Evolutionary conservation across 2,329 filamentous ascomycete genomes (phyloP).

Genomic region (Fusarium nygamai): DNA sequence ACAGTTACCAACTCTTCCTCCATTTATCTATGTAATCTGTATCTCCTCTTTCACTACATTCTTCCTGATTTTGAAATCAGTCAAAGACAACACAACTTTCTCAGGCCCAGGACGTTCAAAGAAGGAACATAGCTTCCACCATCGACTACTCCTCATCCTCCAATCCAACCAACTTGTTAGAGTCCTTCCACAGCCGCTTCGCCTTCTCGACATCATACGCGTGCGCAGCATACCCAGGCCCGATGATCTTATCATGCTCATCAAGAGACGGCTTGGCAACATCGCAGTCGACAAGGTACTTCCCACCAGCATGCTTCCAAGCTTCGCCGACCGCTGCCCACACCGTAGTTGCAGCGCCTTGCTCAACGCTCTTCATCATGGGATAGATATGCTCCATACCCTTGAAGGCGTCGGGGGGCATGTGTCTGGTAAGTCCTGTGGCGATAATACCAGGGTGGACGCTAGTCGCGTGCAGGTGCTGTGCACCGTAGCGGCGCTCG

Average conservation of each 20-base stretch:
- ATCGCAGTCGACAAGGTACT: neutral
- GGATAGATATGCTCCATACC: neutral
- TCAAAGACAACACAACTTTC: neutral
- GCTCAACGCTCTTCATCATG: neutral
- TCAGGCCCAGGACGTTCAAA: fast-evolving
- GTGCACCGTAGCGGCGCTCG: constrained; percentile 22
- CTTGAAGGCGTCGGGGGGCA: neutral
- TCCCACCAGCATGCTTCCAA: neutral
- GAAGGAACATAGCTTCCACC: fast-evolving
- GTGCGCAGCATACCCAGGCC: neutral
- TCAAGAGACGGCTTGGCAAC: neutral
- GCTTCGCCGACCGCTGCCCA: neutral
- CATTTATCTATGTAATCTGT: neutral
- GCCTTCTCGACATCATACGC: neutral
- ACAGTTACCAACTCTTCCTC: too few relatives aligned
- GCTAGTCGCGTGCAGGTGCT: constrained; percentile 25
- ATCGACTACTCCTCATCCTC: neutral
- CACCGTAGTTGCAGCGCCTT: neutral
- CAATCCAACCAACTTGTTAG: neutral
- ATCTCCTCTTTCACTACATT: neutral
- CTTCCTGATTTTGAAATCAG: fast-evolving
- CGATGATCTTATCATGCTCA: neutral
- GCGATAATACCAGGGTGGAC: constrained; percentile 18
- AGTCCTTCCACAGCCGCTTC: neutral
- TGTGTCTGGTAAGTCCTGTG: neutral